These are phyloP conservation scores for Jaminaea rosea DNA, from an alignment of 1,284 basidiomycete species.

Conservation along the genomic window DNA sequence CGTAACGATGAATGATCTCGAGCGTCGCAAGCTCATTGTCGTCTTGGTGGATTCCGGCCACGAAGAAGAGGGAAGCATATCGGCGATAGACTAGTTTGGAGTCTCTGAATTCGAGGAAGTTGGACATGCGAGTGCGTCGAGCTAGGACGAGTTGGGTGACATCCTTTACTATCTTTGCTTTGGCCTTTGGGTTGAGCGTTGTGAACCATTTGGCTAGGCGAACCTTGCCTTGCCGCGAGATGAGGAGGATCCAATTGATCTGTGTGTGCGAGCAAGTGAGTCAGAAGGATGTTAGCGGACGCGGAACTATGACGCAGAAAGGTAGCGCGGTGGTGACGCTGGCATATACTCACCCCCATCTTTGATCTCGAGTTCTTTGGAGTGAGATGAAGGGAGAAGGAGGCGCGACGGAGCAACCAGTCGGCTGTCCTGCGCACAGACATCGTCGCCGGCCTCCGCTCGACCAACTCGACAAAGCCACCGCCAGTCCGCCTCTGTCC, in stretches of 20 bases:
- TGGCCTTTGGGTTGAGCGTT: slow-evolving; percentile 84
- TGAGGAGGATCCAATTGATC: slow-evolving; percentile 68
- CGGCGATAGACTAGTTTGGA: slow-evolving; percentile 79
- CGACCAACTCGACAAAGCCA: too few species aligned
- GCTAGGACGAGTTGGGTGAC: slow-evolving; percentile 96
- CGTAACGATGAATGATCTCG: slow-evolving; percentile 95
- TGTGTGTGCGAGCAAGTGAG: too few species aligned
- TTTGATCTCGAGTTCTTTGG: too few species aligned
- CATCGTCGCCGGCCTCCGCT: too few species aligned
- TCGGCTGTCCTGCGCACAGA: too few species aligned
- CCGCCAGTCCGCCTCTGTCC: too few species aligned
- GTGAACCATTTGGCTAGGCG: slow-evolving; percentile 98
- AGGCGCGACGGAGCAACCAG: too few species aligned
- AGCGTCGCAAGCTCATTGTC: slow-evolving; percentile 90
- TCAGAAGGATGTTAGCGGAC: too few species aligned
- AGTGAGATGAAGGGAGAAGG: too few species aligned
- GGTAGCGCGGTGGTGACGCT: too few species aligned
- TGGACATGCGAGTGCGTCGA: slow-evolving; percentile 94
- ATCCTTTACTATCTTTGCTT: slow-evolving; percentile 98
- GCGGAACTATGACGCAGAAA: too few species aligned
- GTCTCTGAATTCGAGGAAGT: slow-evolving; percentile 91
- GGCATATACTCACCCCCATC: too few species aligned
- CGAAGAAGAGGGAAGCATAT: slow-evolving; percentile 97
- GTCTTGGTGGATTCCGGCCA: slow-evolving; percentile 74
- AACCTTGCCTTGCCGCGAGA: slow-evolving; percentile 95